phyloP scores from a whole-genome alignment of 2,329 filamentous ascomycete species.

The Diaporthe eres region DNA sequence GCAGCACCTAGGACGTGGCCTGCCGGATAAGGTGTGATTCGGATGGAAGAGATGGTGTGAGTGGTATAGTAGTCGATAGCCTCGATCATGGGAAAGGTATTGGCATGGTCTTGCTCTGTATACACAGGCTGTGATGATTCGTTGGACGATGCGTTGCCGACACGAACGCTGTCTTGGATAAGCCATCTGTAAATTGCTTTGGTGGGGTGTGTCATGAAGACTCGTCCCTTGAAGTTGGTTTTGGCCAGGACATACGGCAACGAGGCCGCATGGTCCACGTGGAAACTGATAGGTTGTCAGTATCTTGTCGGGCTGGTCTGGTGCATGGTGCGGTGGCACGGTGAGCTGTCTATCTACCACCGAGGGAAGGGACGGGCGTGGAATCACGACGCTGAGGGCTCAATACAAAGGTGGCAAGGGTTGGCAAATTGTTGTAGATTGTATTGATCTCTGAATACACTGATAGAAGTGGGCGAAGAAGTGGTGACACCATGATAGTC shows the following conservation, averaged over 20 bases:
- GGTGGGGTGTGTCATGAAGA: conserved; percentile 99
- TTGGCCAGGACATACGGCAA: conserved; percentile 97
- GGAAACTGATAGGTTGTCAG: conserved; percentile 77
- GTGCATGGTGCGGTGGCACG: not conserved
- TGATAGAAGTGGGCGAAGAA: conserved; percentile 28
- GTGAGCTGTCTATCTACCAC: conserved; percentile 36
- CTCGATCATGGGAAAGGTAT: conserved; percentile 94
- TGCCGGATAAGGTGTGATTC: conserved; percentile 96
- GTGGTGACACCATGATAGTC: conserved; percentile 5
- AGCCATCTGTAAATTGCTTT: conserved; percentile 99
- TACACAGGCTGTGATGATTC: conserved; percentile 83
- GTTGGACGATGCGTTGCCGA: conserved; percentile 79
- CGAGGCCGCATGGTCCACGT: conserved; percentile 98
- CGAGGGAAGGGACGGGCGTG: conserved; percentile 32
- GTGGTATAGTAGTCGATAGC: conserved; percentile 99
- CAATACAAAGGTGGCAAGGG: conserved; percentile 42
- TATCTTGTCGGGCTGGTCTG: conserved; percentile 35
- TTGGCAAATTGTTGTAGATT: conserved; percentile 43
- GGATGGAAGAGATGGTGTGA: conserved; percentile 95
- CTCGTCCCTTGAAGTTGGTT: conserved; percentile 95
- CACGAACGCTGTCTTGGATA: conserved; percentile 95
- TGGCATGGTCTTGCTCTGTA: conserved; percentile 94
- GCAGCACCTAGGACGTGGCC: conserved; percentile 98
- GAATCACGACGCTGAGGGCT: conserved; percentile 39
- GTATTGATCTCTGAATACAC: conserved; percentile 49